Conservation (phyloP, 2,329 filamentous ascomycete species). For the Penicillium glabrum region DNA sequence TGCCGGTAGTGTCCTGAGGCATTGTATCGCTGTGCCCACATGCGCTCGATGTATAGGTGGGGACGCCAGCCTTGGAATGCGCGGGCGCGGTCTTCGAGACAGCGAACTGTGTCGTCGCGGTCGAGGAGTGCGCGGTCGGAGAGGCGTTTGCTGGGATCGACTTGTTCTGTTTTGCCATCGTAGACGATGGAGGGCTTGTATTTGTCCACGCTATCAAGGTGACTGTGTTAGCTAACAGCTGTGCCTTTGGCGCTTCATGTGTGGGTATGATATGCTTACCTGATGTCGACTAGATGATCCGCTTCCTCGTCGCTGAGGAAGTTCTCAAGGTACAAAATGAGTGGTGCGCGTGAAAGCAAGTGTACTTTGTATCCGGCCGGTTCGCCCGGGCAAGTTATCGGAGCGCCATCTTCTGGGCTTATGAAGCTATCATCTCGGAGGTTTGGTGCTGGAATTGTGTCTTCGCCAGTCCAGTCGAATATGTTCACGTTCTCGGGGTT, state of each 20-base stretch:
- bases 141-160: slow-evolving; percentile 52
- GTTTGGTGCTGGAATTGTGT: slow-evolving; percentile 17
- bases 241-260: background rate
- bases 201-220: slow-evolving; percentile 38
- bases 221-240: background rate
- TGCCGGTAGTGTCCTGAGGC: slow-evolving; percentile 57
- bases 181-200: slow-evolving; percentile 58
- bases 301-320: slow-evolving; percentile 53
- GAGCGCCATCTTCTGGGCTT: slow-evolving; percentile 34
- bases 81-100: slow-evolving; percentile 59
- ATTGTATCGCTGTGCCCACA: slow-evolving; percentile 63
- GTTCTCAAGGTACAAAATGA: slow-evolving; percentile 60
- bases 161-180: slow-evolving; percentile 47
- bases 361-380: slow-evolving; percentile 40
- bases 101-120: slow-evolving; percentile 53
- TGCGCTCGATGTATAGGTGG: slow-evolving; percentile 59
- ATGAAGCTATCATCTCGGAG: slow-evolving; percentile 34
- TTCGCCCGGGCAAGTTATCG: slow-evolving; percentile 25
- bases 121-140: slow-evolving; percentile 53
- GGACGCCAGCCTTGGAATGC: slow-evolving; percentile 61
- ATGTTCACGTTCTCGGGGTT: slow-evolving; percentile 1
- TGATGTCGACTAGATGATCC: slow-evolving; percentile 52
- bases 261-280: slow-evolving; percentile 40
- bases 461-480: slow-evolving; percentile 12
- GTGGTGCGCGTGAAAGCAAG: slow-evolving; percentile 53